phyloP scores from a whole-genome alignment of 495 filamentous ascomycete species.

The Penicillium chermesinum region DNA sequence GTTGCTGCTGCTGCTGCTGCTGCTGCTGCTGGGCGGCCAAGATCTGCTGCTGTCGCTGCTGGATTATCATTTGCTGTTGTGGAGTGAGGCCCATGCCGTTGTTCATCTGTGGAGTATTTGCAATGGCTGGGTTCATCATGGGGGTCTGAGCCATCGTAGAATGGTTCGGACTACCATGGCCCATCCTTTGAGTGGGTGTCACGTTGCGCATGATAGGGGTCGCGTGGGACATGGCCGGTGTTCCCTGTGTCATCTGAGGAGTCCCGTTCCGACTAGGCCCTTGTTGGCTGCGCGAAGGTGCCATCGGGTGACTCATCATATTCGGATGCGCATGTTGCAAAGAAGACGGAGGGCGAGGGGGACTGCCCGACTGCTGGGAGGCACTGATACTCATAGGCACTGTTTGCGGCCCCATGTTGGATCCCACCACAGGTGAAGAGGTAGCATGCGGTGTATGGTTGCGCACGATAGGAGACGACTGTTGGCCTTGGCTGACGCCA shows the following conservation, averaged over 20 bases:
- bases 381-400: conserved; percentile 77
- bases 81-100: conserved; percentile 35
- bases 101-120: conserved; percentile 40
- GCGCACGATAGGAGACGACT: conserved; percentile 73
- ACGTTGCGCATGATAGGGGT: conserved; percentile 66
- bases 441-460: conserved; percentile 73
- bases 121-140: conserved; percentile 51
- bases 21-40: conserved; percentile 40
- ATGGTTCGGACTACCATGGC: conserved; percentile 62
- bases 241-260: conserved; percentile 72
- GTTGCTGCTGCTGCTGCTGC: too few relatives aligned
- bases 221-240: conserved; percentile 69
- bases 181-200: conserved; percentile 67
- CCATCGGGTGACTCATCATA: conserved; percentile 68
- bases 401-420: conserved; percentile 43
- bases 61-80: conserved; percentile 41
- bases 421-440: conserved; percentile 70
- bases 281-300: conserved; percentile 72
- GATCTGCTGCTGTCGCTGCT: conserved; percentile 50
- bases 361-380: conserved; percentile 71
- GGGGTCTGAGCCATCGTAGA: conserved; percentile 54
- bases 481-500: conserved; percentile 61
- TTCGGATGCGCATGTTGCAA: conserved; percentile 65
- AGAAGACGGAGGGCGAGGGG: conserved; percentile 70
- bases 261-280: conserved; percentile 70